Base-by-base conservation (phyloP, 805 yeast genomes). In the Starmerella riodocensis region DNA sequence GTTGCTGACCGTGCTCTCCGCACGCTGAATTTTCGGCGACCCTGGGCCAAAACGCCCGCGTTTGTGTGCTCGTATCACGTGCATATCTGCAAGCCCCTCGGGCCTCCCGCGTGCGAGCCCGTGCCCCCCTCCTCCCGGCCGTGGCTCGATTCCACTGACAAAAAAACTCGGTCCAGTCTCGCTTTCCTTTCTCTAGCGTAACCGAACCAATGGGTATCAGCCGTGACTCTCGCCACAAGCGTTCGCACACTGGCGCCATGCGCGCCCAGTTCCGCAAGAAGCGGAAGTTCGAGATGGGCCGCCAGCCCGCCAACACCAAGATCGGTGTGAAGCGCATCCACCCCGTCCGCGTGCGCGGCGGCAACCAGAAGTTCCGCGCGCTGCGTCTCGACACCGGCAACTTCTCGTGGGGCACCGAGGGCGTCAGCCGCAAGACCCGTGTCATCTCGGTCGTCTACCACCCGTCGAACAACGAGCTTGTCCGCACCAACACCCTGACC, bases 141-240 rank as follows among this genome's bases (percentile, higher is more conserved):
- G 25, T 25, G 34, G 34, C 19, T 31, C 34, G 34, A 18, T 21
- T 13, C 25, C 27, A 18, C 33, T 38, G 45, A 44, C 35, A 22
- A 36, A 39, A 36, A 37, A 30, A 36, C 36, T 36, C 32, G 26
- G 26, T 21, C 14, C n/a, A 31, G 26, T 19, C 26, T 31, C 34
- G 34, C 34, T 39, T 36, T 36, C 28, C 40, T 40, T 33, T 37
- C 21, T 30, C 32, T 26, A 29, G 27, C 40, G 38, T 34, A 37
- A 45, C 23, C 36, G 36, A 80, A 69, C 69, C 39, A 30, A 88
- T 88, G 98, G 97, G 98, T 86, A 88, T 88, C 81, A 85, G 97
- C 72, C 88, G 98, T 78, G 97, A 91, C 78, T 88, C 98, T 71
- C 95, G 96, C 75, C 98, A 91, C 86, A 88, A 88, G 83, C 93